Evolutionary conservation across 352 stramenopile species (phyloP).

Genomic region (Globisporangium megalacanthum): DNA sequence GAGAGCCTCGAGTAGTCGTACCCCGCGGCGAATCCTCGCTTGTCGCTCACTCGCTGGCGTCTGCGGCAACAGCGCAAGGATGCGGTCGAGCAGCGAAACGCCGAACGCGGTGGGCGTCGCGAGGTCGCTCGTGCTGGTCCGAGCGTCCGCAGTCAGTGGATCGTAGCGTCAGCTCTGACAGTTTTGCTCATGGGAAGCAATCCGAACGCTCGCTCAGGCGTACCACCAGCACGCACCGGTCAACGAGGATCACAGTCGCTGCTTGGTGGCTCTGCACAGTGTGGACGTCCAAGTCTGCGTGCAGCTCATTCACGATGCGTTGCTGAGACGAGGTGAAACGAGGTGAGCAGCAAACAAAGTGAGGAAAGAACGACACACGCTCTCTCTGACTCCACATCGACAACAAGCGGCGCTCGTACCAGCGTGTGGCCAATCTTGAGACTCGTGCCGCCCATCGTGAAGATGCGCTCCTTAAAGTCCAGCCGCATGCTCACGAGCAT

Average conservation of each 20-base stretch:
- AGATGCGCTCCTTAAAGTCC: conserved; percentile 68
- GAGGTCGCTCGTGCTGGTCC: conserved; percentile 54
- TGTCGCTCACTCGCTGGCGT: conserved; percentile 15
- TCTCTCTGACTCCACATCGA: not conserved
- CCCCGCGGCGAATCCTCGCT: not conserved
- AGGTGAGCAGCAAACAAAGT: not conserved
- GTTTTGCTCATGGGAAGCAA: not conserved
- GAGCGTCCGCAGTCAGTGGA: not conserved
- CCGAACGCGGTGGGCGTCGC: conserved; percentile 58
- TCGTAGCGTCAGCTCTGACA: not conserved
- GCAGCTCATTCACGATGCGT: conserved; percentile 48
- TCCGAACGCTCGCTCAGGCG: not conserved
- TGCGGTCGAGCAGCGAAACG: conserved; percentile 59
- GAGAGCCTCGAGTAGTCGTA: conserved; percentile 13
- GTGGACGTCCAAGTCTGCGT: conserved; percentile 38
- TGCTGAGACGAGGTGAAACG: conserved; percentile 16
- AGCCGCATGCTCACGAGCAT: conserved; percentile 40
- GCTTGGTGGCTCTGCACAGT: conserved; percentile 32
- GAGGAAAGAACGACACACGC: too few species aligned
- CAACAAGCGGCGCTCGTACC: conserved; percentile 13
- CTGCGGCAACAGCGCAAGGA: conserved; percentile 60
- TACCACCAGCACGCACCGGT: conserved; percentile 35
- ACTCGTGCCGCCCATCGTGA: conserved; percentile 57
- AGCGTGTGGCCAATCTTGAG: conserved; percentile 80
- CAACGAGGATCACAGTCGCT: conserved; percentile 58